Conservation (phyloP, 2,329 filamentous ascomycete species). For the Fusarium sterilihyphosum region DNA sequence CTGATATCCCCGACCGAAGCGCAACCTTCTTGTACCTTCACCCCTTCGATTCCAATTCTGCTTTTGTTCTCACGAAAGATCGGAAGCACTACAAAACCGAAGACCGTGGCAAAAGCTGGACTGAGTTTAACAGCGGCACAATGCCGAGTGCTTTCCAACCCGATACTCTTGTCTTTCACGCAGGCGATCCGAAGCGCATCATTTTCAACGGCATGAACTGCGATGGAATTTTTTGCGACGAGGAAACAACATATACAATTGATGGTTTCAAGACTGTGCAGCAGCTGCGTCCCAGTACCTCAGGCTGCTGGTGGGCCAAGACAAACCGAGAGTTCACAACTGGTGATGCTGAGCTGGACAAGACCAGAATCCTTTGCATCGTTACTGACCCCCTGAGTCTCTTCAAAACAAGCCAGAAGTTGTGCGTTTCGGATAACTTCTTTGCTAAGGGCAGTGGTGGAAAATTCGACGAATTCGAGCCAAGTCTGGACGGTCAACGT, state of each 20-base stretch:
- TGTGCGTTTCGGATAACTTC: constrained; percentile 85
- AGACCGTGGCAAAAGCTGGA: constrained; percentile 86
- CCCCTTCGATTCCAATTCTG: constrained; percentile 79
- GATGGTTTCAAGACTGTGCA: constrained; percentile 83
- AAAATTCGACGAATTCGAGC: constrained; percentile 73
- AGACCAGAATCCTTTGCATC: constrained; percentile 82
- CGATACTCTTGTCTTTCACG: constrained; percentile 78
- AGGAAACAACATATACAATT: constrained; percentile 77
- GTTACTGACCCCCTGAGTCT: constrained; percentile 77
- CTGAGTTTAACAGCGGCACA: constrained; percentile 72
- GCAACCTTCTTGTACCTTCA: constrained; percentile 77
- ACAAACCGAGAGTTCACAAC: constrained; percentile 77
- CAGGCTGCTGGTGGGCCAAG: constrained; percentile 89
- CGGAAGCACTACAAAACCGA: constrained; percentile 83
- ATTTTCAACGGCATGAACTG: constrained; percentile 84
- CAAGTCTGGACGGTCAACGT: constrained; percentile 76
- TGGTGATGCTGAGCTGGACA: constrained; percentile 71
- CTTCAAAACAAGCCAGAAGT: constrained; percentile 76
- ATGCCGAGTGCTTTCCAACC: constrained; percentile 64
- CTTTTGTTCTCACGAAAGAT: constrained; percentile 78
- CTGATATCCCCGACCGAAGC: constrained; percentile 71
- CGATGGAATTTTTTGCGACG: constrained; percentile 69
- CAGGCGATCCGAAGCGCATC: constrained; percentile 82
- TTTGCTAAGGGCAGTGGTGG: constrained; percentile 66
- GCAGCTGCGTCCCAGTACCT: constrained; percentile 72